Evolutionary conservation across 495 filamentous ascomycete species (phyloP), one percentile per base, ranked within the genome.

Genomic region (Daldinia decipiens): DNA sequence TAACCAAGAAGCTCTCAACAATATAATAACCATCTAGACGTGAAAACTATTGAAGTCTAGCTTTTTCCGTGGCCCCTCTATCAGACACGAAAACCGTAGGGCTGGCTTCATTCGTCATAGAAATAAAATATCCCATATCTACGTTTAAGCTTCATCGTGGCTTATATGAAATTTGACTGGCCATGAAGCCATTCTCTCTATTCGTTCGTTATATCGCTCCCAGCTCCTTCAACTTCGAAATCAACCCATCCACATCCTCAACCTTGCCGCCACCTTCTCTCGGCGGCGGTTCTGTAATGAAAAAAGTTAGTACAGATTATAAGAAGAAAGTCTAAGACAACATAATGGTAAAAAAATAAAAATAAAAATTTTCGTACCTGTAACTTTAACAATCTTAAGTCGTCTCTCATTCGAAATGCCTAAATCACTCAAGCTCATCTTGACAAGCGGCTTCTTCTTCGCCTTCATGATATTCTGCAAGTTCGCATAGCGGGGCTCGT

Each of bases 391-490:
- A 55, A 92, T 91, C 90, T 94, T 96, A 80, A 99, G 82, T 76
- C 95, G 84, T 79, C 83, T 89, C 80, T 84, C 84, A 56, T 87
- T 84, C 75, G 93, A 89, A 8, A 94, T 85, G 0, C 92, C 93
- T 79, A 89, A 90, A 78, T 98, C 95, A 55, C 79, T 87, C 78
- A 97, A 76, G 53, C 83, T 92, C 87, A 92, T 91, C 90, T 97
- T 98, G 79, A 93, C 92, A 72, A 99, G 75, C 73, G 91, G 91
- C 89, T 98, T 99, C 92, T 98, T 99, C 91, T 98, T 98, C 60
- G 95, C 95, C 89, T 98, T 98, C 96, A 99, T 99, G 65, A 99
- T 98, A 81, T 98, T 98, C 73, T 93, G 95, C 85, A 99, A 78
- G 79, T 88, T 97, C 57, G 94, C 95, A 81, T 98, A 99, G 57